Conservation (phyloP, 768 basidiomycete species). For the Boletus coccyginus region DNA sequence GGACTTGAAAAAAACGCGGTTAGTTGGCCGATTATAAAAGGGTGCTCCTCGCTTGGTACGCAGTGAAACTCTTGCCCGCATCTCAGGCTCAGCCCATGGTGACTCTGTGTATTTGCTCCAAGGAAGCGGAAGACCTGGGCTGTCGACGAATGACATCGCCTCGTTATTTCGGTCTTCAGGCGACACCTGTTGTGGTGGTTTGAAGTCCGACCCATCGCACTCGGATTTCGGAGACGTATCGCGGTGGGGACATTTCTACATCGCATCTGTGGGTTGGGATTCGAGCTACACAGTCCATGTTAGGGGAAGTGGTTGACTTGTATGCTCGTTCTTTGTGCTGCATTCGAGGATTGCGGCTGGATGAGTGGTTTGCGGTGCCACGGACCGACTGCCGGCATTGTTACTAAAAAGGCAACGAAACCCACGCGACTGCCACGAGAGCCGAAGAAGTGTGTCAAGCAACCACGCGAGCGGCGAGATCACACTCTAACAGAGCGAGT, state of each 20-base stretch:
- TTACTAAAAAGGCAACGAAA: constrained; percentile 14
- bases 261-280: not conserved
- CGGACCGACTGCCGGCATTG: constrained; percentile 16
- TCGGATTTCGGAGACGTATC: not conserved
- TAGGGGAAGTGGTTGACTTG: not conserved
- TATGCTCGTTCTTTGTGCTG: not conserved
- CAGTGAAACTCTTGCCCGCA: not conserved
- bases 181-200: not conserved
- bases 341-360: not conserved
- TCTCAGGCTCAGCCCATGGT: not conserved
- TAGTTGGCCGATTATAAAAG: not conserved
- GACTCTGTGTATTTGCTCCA: not conserved
- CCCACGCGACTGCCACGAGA: constrained; percentile 37
- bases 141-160: not conserved
- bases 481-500: constrained; percentile 18
- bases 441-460: constrained; percentile 32
- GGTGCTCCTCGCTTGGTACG: not conserved
- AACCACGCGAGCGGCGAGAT: constrained; percentile 37
- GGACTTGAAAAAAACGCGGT: not conserved
- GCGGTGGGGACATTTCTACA: not conserved
- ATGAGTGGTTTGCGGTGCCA: not conserved
- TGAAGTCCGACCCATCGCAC: constrained; percentile 2
- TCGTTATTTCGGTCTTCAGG: not conserved
- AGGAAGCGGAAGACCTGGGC: not conserved
- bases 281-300: not conserved